Evolutionary conservation across 2,329 filamentous ascomycete genomes (phyloP), one percentile per base, ranked within the genome.

Genomic region (Tolypocladium guangdongense): DNA sequence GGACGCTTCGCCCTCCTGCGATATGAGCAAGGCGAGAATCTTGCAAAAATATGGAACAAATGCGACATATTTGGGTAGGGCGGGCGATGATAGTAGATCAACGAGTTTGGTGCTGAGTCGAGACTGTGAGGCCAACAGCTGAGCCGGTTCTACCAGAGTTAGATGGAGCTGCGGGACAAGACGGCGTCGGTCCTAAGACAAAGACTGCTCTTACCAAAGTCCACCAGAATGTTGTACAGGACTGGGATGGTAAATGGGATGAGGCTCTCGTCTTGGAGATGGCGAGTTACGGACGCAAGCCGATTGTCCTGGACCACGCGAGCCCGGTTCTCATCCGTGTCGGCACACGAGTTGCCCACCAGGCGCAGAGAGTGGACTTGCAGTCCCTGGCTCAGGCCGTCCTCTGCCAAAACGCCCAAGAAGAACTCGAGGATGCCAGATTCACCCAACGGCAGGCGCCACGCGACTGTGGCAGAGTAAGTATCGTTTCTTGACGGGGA

Each of bases 321-420:
- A 7, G 72, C 77, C 54, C 82, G 73, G 59, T 85, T 86, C 55
- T 80, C 76, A 61, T 86, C 81, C 58, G 78, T 79, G 58, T 85
- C 82, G 22, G 82, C 82, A 57, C 80, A 84, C 11, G 78, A 78
- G 62, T 86, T 86, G 16, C 82, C 82, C 18, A 82, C 71, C 22
- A 84, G 64, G 27, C 82, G 78, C 18, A 85, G 68, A 8, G 75
- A 66, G 53, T 84, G 81, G 8, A 79, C 69, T 46, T 73, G 73
- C n/a, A 83, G 67, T 1, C 69, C 61, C 35, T 71, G 68, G 11
- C 66, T 65, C 37, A 77, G 57, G 2, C 63, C 66, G 4, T 71
- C 64, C 0, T 64, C 62, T 6, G 67, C 66, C 10, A 82, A 62
- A 14, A 80, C 59, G 12, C 68, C 64, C 18, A 83, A 69, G 59